Conservation (phyloP, 2,329 filamentous ascomycete species). For the Cephalotrichum gorgonifer region DNA sequence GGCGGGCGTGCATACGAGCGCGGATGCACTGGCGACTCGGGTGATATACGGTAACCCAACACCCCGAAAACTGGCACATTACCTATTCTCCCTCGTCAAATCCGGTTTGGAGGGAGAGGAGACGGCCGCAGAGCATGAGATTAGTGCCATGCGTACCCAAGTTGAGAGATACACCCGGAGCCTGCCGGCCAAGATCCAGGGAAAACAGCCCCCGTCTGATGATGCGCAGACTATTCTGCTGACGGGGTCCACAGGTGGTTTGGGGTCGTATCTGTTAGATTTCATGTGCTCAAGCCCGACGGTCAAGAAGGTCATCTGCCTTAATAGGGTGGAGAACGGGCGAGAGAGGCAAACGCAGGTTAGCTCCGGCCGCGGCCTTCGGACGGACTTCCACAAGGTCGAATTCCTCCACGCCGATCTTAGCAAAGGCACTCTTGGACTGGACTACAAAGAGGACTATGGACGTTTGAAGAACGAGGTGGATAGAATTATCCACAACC, state of each 20-base stretch:
- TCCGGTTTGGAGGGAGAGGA: neutral
- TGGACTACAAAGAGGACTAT: conserved; percentile 23
- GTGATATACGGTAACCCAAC: conserved; percentile 20
- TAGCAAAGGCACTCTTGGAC: conserved; percentile 34
- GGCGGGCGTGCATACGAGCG: conserved; percentile 8
- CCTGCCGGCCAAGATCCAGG: conserved; percentile 11
- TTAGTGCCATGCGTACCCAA: conserved; percentile 9
- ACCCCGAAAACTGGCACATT: conserved; percentile 13
- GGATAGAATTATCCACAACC: conserved; percentile 41
- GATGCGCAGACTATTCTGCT: conserved; percentile 55
- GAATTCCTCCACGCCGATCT: conserved; percentile 40
- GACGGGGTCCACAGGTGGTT: conserved; percentile 80
- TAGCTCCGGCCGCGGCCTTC: conserved; percentile 26
- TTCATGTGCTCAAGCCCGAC: conserved; percentile 14
- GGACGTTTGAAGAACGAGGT: conserved; percentile 23
- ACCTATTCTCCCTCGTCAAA: conserved; percentile 8
- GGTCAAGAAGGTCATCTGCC: conserved; percentile 11
- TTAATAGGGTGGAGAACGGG: conserved; percentile 26
- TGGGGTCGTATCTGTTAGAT: conserved; percentile 62
- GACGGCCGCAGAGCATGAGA: conserved; percentile 5
- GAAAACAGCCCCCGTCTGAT: conserved; percentile 14
- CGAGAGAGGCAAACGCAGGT: conserved; percentile 25
- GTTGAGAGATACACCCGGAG: conserved; percentile 18
- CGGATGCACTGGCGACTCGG: conserved; percentile 11
- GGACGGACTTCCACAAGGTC: conserved; percentile 23